These are phyloP conservation scores for Umbelopsis sp. DNA, from an alignment of 192 early-diverging fungal genomes.

Conservation along the genomic window DNA sequence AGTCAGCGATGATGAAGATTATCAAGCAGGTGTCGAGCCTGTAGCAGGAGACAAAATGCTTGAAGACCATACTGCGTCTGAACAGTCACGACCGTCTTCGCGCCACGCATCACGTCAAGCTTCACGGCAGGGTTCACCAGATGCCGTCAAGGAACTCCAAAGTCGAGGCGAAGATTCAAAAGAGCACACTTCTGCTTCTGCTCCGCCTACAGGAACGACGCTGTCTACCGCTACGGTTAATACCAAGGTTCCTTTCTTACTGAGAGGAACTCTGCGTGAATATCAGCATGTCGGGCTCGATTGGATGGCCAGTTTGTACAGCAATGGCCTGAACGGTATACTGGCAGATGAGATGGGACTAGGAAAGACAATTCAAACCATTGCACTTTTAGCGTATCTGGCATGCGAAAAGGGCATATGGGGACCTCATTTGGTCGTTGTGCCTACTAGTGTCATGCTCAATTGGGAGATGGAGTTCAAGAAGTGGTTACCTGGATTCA, in stretches of 20 bases:
- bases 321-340: conserved; percentile 79
- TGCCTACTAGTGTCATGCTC: conserved; percentile 74
- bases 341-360: conserved; percentile 73
- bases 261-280: conserved; percentile 74
- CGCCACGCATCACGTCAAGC: not conserved
- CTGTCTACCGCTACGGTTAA: conserved; percentile 46
- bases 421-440: conserved; percentile 77
- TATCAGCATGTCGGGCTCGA: conserved; percentile 91
- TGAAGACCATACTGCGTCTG: not conserved
- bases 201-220: conserved; percentile 36
- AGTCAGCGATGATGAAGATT: conserved; percentile 16
- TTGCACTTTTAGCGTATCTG: conserved; percentile 66
- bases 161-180: no score
- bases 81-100: not conserved
- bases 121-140: not conserved
- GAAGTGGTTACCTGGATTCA: conserved; percentile 73
- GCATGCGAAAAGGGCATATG: conserved; percentile 63
- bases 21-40: not conserved
- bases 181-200: not conserved
- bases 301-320: conserved; percentile 88
- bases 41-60: not conserved
- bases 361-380: conserved; percentile 69
- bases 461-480: conserved; percentile 81
- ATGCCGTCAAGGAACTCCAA: not conserved
- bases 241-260: conserved; percentile 59